Conservation (phyloP, 495 filamentous ascomycete genomes). For the Choiromyces venosus region DNA sequence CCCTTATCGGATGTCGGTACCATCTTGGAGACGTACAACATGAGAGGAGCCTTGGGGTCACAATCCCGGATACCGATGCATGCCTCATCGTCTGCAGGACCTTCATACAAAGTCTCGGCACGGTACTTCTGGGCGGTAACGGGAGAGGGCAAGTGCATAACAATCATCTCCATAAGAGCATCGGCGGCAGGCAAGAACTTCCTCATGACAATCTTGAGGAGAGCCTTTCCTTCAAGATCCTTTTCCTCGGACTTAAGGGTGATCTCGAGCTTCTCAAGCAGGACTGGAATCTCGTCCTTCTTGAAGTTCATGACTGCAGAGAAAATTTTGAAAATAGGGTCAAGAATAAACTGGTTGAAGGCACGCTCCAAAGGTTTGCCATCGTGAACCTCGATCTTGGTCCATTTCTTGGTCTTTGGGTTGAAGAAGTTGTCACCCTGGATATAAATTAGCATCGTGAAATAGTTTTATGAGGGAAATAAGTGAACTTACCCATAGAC, state of each 20-base stretch:
- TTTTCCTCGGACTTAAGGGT: slow-evolving; percentile 80
- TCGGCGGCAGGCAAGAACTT: slow-evolving; percentile 98
- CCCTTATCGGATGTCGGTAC: slow-evolving; percentile 99
- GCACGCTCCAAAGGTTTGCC: slow-evolving; percentile 90
- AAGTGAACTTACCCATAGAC: slow-evolving; percentile 74
- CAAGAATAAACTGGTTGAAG: slow-evolving; percentile 97
- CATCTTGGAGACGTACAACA: slow-evolving; percentile 99
- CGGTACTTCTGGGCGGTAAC: slow-evolving; percentile 97
- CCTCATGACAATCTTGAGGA: slow-evolving; percentile 96
- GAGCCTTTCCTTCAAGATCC: slow-evolving; percentile 90
- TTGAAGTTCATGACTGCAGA: slow-evolving; percentile 93
- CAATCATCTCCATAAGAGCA: slow-evolving; percentile 99
- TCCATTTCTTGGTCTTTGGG: slow-evolving; percentile 99
- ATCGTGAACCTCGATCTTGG: slow-evolving; percentile 70
- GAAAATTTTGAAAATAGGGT: slow-evolving; percentile 99
- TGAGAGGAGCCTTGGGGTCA: slow-evolving; percentile 93
- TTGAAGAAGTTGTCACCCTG: slow-evolving; percentile 99
- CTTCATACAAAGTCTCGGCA: slow-evolving; percentile 97
- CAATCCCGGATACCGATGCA: slow-evolving; percentile 96
- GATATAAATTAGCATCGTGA: slow-evolving; percentile 30
- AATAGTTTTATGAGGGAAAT: neutral
- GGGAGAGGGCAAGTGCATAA: slow-evolving; percentile 95
- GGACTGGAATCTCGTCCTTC: slow-evolving; percentile 78
- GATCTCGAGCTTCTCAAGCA: slow-evolving; percentile 88
- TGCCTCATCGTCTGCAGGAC: slow-evolving; percentile 83